Base-by-base conservation (phyloP, 1,284 basidiomycete species). In the Irpex sp. region DNA sequence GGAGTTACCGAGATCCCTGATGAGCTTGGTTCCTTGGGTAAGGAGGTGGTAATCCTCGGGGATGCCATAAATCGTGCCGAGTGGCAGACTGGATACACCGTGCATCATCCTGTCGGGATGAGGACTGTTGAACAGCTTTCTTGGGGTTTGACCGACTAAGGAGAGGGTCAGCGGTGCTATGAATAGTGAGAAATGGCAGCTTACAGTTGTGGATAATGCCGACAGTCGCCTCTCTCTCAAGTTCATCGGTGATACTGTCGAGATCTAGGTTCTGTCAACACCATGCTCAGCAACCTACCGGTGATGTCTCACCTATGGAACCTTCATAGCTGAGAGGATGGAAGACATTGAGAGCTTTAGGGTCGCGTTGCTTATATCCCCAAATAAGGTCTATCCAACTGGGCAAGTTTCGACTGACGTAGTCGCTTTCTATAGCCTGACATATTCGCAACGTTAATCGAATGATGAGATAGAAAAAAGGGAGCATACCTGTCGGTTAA, bases 281-380 rank as follows among this genome's bases (percentile, higher is more conserved):
- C 26, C 26, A 26, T 26, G 26, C 26, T 26, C 26, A 26, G 26
- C 26, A 26, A 26, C 26, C 26, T 26, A 26, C 26, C 26, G 26
- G 26, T 26, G 26, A 26, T 26, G 26, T 26, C 78, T 53, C 62
- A 88, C 92, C 90, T 66, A 98, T 93, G 0, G 92, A 89, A 2
- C 95, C 94, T 68, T 97, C 94, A 72, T 98, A 98, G 37, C 94
- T 97, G 50, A 98, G 78, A 0, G 95, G 96, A 75, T 98, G 96
- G 78, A 95, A 98, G 13, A 92, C 92, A 69, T 98, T 98, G 66
- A 90, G 78, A 0, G 90, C 85, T 9, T 85, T 85, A 0, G 86
- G 79, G 71, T 95, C 92, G n/a, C 86, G 85, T 79, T 96, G 94
- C 68, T 94, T 94, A 76, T 77, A 86, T 11, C 93, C 94, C 91